phyloP scores from a whole-genome alignment of 495 filamentous ascomycete genomes.

The Hypoxylon lienhwacheense region DNA sequence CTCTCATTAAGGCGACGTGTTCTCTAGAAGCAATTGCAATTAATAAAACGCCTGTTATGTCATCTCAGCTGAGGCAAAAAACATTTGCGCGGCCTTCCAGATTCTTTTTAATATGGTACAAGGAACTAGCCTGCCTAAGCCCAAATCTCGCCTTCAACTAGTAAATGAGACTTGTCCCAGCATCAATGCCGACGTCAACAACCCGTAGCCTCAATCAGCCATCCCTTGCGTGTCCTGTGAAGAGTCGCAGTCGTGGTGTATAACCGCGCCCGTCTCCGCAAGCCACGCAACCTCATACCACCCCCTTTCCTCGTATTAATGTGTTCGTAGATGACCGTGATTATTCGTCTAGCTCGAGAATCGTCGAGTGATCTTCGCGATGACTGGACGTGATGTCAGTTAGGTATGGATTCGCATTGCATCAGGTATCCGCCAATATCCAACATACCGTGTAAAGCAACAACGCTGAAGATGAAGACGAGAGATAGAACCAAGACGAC shows the following conservation, averaged over 20 bases:
- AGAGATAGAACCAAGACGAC: slow-evolving; percentile 92
- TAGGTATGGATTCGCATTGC: too few relatives aligned
- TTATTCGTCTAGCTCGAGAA: slow-evolving; percentile 66
- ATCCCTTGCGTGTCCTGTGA: slow-evolving; percentile 2
- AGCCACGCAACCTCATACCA: slow-evolving; percentile 6
- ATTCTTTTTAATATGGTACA: slow-evolving; percentile 35
- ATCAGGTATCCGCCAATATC: too few relatives aligned
- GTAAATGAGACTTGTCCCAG: slow-evolving; percentile 4
- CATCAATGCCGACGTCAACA: slow-evolving; percentile 17
- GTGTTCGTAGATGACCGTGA: neutral
- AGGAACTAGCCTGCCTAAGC: slow-evolving; percentile 10
- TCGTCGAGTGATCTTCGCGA: slow-evolving; percentile 92
- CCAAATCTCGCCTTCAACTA: slow-evolving; percentile 7
- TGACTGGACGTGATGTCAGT: too few relatives aligned
- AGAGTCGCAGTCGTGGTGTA: slow-evolving; percentile 23
- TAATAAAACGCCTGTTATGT: slow-evolving; percentile 15
- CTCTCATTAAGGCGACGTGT: neutral
- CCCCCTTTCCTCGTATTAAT: slow-evolving; percentile 11
- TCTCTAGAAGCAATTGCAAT: slow-evolving; percentile 1
- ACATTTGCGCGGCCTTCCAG: slow-evolving; percentile 24
- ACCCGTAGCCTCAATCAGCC: neutral
- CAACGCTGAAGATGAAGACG: slow-evolving; percentile 98
- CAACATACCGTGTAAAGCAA: slow-evolving; percentile 88
- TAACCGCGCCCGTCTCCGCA: slow-evolving; percentile 31
- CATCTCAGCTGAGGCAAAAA: slow-evolving; percentile 17